Base-by-base conservation (phyloP, 2,329 filamentous ascomycete species). In the Teratosphaeria nubilosa region DNA sequence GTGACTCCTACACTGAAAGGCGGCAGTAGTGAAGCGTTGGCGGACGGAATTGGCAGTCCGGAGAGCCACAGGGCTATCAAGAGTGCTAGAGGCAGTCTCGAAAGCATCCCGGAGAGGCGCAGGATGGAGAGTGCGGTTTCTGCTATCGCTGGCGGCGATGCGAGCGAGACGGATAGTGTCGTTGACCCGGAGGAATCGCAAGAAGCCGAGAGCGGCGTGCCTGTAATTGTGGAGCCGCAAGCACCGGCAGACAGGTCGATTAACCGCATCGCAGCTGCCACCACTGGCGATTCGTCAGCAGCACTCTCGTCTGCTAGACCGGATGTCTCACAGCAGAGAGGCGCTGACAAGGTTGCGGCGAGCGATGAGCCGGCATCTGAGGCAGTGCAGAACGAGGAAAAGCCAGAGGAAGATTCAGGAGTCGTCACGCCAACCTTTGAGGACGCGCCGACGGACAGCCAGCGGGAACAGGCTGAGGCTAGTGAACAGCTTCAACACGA, bases 1-100 rank as follows among this genome's bases (percentile, higher is more conserved):
- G 90, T 99, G 1, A 76, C 97, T 13, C 94, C 92, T 1, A 78
- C 82, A 13, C 77, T 41, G 37, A 57, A 54, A 51, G 59, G 56
- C 30, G 54, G 16, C 20, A 32, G n/a, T 14, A 52, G 50, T 31
- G 50, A 53, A 10, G 53, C n/a, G 16, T n/a, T 41, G 57, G 25
- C 20, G 30, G 51, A 24, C 20, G 34, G n/a, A 6, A 14, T 16
- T 31, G 25, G 31, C 20, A 30, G 14, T 25, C 25, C 51, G 2
- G 51, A 16, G 22, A 61, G 55, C 45, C 60, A 58, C 16, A 53
- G 30, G 41, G 59, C 24, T 14, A 20, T 58, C 25, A 60, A 56
- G 56, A 60, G 60, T 50, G 56, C 50, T 22, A 30, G 60, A 48
- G 20, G 24, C 31, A 62, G 60, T 52, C 32, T 60, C 1, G 56